Conservation (phyloP, 305 asterid species). For the Euphrasia arctica region DNA sequence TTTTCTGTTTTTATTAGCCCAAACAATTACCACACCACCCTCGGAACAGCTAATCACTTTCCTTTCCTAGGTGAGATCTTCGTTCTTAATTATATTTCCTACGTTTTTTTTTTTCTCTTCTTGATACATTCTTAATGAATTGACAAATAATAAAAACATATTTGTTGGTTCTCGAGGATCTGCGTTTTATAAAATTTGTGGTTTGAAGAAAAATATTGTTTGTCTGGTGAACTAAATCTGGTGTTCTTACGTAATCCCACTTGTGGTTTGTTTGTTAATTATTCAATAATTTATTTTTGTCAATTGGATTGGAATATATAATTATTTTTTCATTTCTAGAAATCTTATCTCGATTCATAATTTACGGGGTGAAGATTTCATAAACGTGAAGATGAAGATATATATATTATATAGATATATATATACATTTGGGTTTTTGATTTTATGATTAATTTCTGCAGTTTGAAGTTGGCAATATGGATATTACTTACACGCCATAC, state of each 20-base stretch:
- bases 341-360: constrained; percentile 24
- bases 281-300: neutral
- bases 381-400: neutral
- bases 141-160: no score
- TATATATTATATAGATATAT: no score
- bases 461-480: constrained; percentile 46
- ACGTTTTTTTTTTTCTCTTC: neutral
- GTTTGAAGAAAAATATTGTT: constrained; percentile 7
- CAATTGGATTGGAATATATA: no score
- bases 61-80: no score
- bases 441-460: constrained; percentile 22
- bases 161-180: neutral
- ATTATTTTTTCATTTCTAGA: neutral
- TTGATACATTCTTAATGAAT: neutral
- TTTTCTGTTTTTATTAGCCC: neutral
- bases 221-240: neutral
- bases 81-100: neutral
- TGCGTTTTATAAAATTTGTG: neutral
- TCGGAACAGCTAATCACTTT: neutral
- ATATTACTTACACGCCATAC: constrained; percentile 55
- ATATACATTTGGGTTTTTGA: neutral
- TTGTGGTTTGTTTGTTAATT: constrained; percentile 11
- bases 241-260: constrained; percentile 7
- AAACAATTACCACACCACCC: neutral
- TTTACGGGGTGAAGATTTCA: neutral